Evolutionary conservation across 2,329 filamentous ascomycete genomes (phyloP).

Genomic region (Hymenoscyphus occultus): DNA sequence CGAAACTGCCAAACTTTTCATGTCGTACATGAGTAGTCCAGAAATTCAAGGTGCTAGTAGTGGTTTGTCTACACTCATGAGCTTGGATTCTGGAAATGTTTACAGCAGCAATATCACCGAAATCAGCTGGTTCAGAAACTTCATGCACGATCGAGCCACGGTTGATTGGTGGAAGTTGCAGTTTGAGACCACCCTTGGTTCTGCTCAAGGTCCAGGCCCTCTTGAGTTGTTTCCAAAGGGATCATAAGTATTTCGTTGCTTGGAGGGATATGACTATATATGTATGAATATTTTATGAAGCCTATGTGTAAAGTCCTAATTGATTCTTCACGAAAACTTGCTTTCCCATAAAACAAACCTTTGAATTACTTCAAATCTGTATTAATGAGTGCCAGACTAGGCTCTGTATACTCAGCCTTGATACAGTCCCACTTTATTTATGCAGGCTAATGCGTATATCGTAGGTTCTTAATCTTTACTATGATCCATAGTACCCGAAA

Average conservation of each 20-base stretch:
- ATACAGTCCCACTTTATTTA: too few relatives aligned
- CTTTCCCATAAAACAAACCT: too few relatives aligned
- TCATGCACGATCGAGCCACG: background rate
- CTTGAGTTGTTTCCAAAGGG: background rate
- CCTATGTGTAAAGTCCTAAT: too few relatives aligned
- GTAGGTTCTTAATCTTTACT: too few relatives aligned
- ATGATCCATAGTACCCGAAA: too few relatives aligned
- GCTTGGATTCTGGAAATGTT: background rate
- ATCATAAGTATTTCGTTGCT: background rate
- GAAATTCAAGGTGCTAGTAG: background rate
- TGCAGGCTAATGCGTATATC: too few relatives aligned
- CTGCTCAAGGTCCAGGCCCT: background rate
- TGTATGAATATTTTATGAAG: background rate
- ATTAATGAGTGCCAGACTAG: too few relatives aligned
- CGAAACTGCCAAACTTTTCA: constrained; percentile 1
- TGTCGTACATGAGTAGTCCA: background rate
- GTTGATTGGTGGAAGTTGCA: background rate
- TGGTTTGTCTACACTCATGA: background rate
- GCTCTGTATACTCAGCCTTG: too few relatives aligned
- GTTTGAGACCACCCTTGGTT: background rate
- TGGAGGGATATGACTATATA: background rate
- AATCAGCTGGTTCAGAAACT: constrained; percentile 1
- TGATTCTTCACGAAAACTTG: too few relatives aligned
- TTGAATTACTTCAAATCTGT: too few relatives aligned
- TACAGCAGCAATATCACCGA: background rate